Conservation (phyloP, 1,284 basidiomycete genomes). For the Marasmius oreades region DNA sequence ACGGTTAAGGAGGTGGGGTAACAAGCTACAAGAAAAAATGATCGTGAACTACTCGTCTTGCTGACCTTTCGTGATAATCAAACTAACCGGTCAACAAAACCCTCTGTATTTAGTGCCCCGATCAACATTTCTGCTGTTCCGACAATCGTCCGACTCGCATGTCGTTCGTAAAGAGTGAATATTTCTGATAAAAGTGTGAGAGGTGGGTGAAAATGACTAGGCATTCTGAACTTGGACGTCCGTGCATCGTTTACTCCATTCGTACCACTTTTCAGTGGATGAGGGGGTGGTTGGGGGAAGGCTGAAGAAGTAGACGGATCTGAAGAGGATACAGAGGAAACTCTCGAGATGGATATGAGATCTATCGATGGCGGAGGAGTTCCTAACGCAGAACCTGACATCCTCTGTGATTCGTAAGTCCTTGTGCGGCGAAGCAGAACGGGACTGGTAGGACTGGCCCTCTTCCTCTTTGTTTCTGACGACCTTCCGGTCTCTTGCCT, state of each 20-base stretch:
- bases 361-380: not conserved
- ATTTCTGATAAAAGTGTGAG: conserved; percentile 48
- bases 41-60: not conserved
- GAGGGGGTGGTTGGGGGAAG: conserved; percentile 9
- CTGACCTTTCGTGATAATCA: not conserved
- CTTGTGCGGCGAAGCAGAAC: conserved; percentile 14
- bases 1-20: conserved; percentile 56
- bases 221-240: conserved; percentile 13
- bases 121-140: conserved; percentile 35
- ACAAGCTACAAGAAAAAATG: conserved; percentile 36
- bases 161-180: conserved; percentile 41
- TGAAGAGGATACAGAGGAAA: conserved; percentile 14
- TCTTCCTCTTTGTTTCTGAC: not conserved
- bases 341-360: not conserved
- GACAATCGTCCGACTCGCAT: conserved; percentile 39
- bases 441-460: conserved; percentile 12
- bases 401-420: conserved; percentile 16
- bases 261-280: conserved; percentile 8
- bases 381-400: not conserved
- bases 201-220: conserved; percentile 32
- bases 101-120: conserved; percentile 30
- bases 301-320: conserved; percentile 14
- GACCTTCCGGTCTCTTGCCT: not conserved
- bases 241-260: conserved; percentile 4
- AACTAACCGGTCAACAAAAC: conserved; percentile 50